Evolutionary conservation across 2,329 filamentous ascomycete genomes (phyloP).

Genomic region (Sporothrix schenckii): DNA sequence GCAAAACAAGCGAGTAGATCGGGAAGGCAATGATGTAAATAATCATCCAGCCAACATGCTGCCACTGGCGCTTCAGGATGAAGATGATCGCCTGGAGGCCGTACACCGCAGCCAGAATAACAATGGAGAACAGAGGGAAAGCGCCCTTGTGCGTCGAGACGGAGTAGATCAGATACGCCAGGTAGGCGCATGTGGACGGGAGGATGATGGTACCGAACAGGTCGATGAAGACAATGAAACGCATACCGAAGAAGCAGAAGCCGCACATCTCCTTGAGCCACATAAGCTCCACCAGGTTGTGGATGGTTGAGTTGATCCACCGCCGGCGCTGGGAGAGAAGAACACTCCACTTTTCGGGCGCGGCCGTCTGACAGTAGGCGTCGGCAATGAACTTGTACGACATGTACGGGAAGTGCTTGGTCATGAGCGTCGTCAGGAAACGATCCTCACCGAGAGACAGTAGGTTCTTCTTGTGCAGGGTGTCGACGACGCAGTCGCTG

Average conservation of each 20-base stretch:
- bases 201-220: conserved; percentile 90
- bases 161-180: conserved; percentile 83
- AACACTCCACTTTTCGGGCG: conserved; percentile 91
- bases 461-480: conserved; percentile 94
- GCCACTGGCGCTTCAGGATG: conserved; percentile 95
- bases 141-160: conserved; percentile 70
- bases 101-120: conserved; percentile 88
- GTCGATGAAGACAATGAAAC: conserved; percentile 94
- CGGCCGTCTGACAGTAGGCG: conserved; percentile 90
- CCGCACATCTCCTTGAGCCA: conserved; percentile 92
- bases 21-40: conserved; percentile 97
- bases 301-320: conserved; percentile 99
- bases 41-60: conserved; percentile 99
- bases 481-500: conserved; percentile 85
- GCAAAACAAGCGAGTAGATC: conserved; percentile 87
- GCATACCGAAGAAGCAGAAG: conserved; percentile 99
- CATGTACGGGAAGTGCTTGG: conserved; percentile 94
- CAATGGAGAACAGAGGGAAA: conserved; percentile 83
- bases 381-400: conserved; percentile 94
- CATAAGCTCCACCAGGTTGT: conserved; percentile 91
- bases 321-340: conserved; percentile 95
- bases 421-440: conserved; percentile 96
- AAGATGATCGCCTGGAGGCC: conserved; percentile 96
- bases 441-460: conserved; percentile 94
- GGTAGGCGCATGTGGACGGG: conserved; percentile 82